Conservation (phyloP, 352 stramenopile species). For the Saprolegnia parasitica region DNA sequence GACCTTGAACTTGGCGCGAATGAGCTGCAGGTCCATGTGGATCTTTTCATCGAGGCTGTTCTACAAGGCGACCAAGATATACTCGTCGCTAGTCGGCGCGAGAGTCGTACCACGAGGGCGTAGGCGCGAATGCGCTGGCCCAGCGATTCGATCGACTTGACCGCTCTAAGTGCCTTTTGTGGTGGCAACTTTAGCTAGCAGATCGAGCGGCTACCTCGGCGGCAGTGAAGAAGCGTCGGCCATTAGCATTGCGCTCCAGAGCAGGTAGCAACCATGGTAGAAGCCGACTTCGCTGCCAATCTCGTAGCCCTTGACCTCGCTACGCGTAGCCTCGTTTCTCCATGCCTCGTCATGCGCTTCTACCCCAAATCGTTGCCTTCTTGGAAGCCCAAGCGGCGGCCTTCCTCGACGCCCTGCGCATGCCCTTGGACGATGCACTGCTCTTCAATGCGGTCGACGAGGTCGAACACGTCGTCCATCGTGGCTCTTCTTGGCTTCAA, state of each 20-base stretch:
- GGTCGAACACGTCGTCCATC: constrained; percentile 18
- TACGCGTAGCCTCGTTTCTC: constrained; percentile 29
- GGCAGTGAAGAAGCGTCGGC: constrained; percentile 30
- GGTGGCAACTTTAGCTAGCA: neutral
- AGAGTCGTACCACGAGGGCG: constrained; percentile 56
- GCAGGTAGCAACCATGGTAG: constrained; percentile 69
- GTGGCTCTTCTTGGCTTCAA: neutral
- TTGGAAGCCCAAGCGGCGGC: constrained; percentile 55
- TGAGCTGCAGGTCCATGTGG: constrained; percentile 56
- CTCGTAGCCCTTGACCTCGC: constrained; percentile 70
- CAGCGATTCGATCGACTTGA: constrained; percentile 24
- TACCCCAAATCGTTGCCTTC: constrained; percentile 10
- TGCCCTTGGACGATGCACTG: constrained; percentile 51
- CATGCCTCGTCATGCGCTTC: no score
- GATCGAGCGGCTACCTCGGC: constrained; percentile 6
- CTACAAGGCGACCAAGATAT: constrained; percentile 33
- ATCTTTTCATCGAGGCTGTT: constrained; percentile 80
- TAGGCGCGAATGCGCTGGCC: constrained; percentile 13
- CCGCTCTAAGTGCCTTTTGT: constrained; percentile 11
- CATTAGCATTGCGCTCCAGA: constrained; percentile 61
- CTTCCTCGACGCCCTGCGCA: constrained; percentile 64
- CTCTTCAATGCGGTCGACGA: constrained; percentile 35
- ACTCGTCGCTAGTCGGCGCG: no score
- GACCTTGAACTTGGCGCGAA: constrained; percentile 81
- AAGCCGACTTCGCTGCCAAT: constrained; percentile 80